A percentile compares a stretch with the other conserved stretches of the same genome.
These are phyloP conservation scores for Fusarium buharicum DNA, from an alignment of 2,329 filamentous ascomycete species.

Conservation along the genomic window DNA sequence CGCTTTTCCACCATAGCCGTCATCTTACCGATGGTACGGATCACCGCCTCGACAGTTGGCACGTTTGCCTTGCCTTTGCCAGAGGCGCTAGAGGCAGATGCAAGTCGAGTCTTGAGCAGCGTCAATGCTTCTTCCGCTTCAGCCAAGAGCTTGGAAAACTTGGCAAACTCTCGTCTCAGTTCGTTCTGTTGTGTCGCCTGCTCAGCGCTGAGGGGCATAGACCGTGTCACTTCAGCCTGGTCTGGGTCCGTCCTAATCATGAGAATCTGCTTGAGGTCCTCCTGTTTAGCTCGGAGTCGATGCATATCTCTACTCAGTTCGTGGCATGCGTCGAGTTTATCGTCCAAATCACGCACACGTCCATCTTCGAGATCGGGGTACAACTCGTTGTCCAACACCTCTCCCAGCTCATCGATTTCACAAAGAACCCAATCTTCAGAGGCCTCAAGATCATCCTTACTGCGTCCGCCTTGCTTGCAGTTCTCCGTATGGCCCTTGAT, in stretches of 20 bases:
- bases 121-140: constrained; percentile 84
- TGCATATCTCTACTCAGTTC: constrained; percentile 76
- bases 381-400: constrained; percentile 72
- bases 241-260: constrained; percentile 74
- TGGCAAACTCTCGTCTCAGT: constrained; percentile 78
- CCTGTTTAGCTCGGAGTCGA: constrained; percentile 77
- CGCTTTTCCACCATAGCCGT: constrained; percentile 91
- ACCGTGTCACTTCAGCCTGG: constrained; percentile 70
- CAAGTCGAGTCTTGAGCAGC: constrained; percentile 81
- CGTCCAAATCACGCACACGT: constrained; percentile 73
- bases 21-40: constrained; percentile 92
- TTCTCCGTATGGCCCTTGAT: constrained; percentile 73
- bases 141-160: constrained; percentile 77
- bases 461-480: constrained; percentile 64
- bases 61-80: constrained; percentile 62
- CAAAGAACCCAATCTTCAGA: constrained; percentile 77
- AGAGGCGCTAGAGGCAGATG: constrained; percentile 62
- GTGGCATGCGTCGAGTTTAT: constrained; percentile 74
- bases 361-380: constrained; percentile 72
- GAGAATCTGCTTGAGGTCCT: constrained; percentile 82
- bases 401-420: constrained; percentile 76
- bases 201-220: constrained; percentile 83
- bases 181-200: constrained; percentile 86
- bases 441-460: constrained; percentile 74
- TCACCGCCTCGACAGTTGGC: constrained; percentile 91